phyloP scores from a whole-genome alignment of 345 rosid species.

The Turnera subulata region DNA sequence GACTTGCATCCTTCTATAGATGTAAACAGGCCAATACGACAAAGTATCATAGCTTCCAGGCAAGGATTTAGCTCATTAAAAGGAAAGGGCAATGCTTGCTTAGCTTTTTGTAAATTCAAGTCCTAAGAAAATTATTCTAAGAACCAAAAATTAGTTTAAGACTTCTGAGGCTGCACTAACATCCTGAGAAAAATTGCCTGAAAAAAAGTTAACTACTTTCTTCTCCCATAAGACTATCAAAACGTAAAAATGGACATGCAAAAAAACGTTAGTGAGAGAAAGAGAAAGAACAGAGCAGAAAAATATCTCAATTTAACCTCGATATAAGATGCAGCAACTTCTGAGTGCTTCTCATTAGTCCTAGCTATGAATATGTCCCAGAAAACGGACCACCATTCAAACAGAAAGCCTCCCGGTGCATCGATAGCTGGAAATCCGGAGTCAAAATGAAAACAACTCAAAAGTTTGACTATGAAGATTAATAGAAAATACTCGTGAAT shows the following conservation, averaged over 20 bases:
- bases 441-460: conserved; percentile 12
- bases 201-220: neutral
- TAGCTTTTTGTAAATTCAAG: too few species aligned
- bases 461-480: too few species aligned
- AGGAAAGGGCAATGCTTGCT: neutral
- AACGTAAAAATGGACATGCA: neutral
- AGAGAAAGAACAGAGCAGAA: neutral
- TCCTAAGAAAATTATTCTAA: too few species aligned
- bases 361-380: conserved; percentile 99
- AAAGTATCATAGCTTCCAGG: neutral
- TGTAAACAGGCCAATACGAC: too few species aligned
- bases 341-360: conserved; percentile 97
- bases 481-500: too few species aligned
- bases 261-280: conserved; percentile 2
- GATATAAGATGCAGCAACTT: conserved; percentile 95
- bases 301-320: conserved; percentile 50
- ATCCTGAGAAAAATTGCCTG: neutral
- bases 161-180: too few species aligned
- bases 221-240: conserved; percentile 4
- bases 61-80: neutral
- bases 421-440: conserved; percentile 68
- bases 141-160: too few species aligned
- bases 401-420: conserved; percentile 98
- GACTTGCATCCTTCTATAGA: neutral
- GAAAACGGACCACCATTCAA: conserved; percentile 99